Evolutionary conservation across 1,284 basidiomycete species (phyloP), one percentile per base, ranked within the genome.

Genomic region (Pseudozyma flocculosa): DNA sequence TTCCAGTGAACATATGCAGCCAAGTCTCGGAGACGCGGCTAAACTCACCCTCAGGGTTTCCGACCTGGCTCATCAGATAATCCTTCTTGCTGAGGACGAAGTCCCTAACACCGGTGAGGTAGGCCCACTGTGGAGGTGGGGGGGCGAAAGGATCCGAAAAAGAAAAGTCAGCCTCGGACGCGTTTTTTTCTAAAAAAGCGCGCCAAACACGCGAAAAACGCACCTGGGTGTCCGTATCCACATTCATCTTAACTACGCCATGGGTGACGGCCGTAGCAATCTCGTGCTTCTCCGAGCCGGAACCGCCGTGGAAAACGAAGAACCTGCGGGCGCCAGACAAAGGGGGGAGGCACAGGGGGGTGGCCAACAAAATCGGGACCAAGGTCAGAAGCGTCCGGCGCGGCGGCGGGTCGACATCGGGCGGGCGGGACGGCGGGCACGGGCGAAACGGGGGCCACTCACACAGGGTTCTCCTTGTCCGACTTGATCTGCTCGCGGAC

Each of bases 271-370:
- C 94, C 45, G 88, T 92, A 75, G 83, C 83, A 82, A 98, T 98
- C 83, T 99, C 95, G 54, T 95, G 88, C 83, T 94, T 93, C 73
- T 88, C 87, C 36, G 94, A 97, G 54, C 95, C 95, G 52, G 94
- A 97, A 71, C 95, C 95, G 81, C 95, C 95, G 84, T 99, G 95
- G 92, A 98, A 99, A 81, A 98, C 95, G 61, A 98, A 89, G 87
- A 88, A 97, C 73, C 49, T 53, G 43, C 26, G 11, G 26, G 26
- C n/a, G 26, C 26, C 26, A 29, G 26, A 29, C 7, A 29, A 11
- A 29, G 26, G 26, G 26, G 11, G 26, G 26, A n/a, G n/a, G n/a
- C n/a, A n/a, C n/a, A n/a, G n/a, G n/a, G n/a, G n/a, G n/a, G 34
- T 29, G 43, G 13, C 18, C 26, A 18, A 30, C 18, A 37, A 34